Evolutionary conservation across 257 asterid species (phyloP), one percentile per base, ranked within the genome.

Genomic region (Schizonepeta tenuifolia): DNA sequence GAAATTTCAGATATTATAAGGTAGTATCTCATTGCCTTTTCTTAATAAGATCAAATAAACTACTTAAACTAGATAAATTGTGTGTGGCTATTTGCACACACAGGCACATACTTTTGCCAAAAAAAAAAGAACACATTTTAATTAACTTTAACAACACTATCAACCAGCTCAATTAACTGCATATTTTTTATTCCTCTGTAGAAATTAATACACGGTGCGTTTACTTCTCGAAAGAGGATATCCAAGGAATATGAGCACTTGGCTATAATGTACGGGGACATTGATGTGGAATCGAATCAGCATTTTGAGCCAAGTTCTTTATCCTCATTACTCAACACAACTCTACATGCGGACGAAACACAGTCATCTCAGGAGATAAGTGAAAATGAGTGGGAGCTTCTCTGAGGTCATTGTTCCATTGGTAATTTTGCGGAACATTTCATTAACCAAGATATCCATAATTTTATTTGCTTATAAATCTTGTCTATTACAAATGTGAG

Each of bases 161-260:
- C 18, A 4, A 8, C 36, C 35, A 49, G 3, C 40, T 17, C 35
- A 20, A 40, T 72, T 18, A 36, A 12, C 69, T n/a, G 33, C 36
- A 3, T 59, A 36, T 57, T 46, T 31, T 43, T n/a, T 72, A 75
- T 31, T 9, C 38, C 11, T 47, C 4, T 31, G 43, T 65, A 92
- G 96, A 83, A 86, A 65, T 66, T 92, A 77, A 80, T 92, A 65
- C 79, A 83, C 61, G 89, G 82, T 40, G 87, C 88, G 6, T 77
- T 92, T 50, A 71, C 86, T 77, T 88, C 91, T 59, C 79, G 73
- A 53, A 91, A 89, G 84, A 87, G 93, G 82, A n/a, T 86, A 40
- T 70, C 86, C 65, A 89, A 85, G 82, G 96, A 91, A 82, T 91
- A 91, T 14, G 78, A 89, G 80, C 89, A 83, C 69, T 78, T 91